A percentile compares a stretch with the other conserved stretches of the same genome.
Evolutionary conservation across 2,329 filamentous ascomycete species (phyloP).

Genomic region (Ophiostoma sp.): DNA sequence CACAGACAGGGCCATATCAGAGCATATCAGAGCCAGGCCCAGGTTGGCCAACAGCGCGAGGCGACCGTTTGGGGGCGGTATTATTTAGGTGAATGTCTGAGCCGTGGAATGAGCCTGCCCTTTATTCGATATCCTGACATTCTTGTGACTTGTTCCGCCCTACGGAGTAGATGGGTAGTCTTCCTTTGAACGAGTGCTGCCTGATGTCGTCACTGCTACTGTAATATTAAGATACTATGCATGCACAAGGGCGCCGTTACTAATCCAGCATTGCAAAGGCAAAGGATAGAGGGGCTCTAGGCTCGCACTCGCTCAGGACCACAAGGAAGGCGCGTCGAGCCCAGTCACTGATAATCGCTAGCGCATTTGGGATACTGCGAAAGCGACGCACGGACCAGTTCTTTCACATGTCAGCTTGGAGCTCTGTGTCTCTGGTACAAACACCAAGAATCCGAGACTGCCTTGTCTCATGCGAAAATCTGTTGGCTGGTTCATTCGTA

Average conservation of each 20-base stretch:
- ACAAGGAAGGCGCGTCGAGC: slow-evolving; percentile 1
- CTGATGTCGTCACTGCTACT: neutral
- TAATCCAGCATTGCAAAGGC: neutral
- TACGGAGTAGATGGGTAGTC: neutral
- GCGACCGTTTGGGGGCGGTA: neutral
- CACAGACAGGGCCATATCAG: too few species aligned
- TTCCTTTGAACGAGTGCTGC: neutral
- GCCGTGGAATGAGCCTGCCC: neutral
- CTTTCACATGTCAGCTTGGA: slow-evolving; percentile 21
- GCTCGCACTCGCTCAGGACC: neutral
- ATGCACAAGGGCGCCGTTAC: neutral
- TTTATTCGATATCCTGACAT: neutral
- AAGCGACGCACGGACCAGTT: slow-evolving; percentile 20
- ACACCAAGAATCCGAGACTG: neutral
- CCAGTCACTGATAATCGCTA: neutral
- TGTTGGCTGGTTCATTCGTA: neutral
- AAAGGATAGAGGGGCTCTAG: neutral
- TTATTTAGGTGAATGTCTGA: neutral
- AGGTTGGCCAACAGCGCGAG: neutral
- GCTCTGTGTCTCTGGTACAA: neutral
- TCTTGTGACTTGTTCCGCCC: neutral
- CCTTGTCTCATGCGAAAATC: neutral
- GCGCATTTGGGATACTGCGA: slow-evolving; percentile 20
- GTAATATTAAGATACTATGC: neutral
- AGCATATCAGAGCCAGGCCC: neutral